Evolutionary conservation across 108 stramenopile species (phyloP), one percentile per base, ranked within the genome.

Genomic region (Hondaea fermentalgiana): DNA sequence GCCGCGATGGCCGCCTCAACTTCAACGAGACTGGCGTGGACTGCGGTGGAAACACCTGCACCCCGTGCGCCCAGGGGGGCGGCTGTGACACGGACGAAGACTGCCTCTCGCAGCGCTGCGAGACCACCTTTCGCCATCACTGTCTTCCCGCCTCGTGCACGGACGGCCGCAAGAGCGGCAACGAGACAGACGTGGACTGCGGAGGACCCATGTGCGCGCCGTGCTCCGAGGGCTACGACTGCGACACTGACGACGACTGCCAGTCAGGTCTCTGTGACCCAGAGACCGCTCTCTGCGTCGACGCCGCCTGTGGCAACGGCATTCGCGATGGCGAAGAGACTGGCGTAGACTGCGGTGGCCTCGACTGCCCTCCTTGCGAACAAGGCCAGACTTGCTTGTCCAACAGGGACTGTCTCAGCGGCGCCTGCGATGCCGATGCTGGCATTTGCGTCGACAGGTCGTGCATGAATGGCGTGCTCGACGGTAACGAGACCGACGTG

Each of bases 291-390:
- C 8, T 83, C 28, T 83, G 76, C 76, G 76, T 83, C 28, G 49
- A 53, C 76, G 51, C 51, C 51, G 12, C 76, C 17, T 89, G 88
- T 53, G 58, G n/a, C 55, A 89, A 89, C 55, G 88, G 88, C 51
- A 43, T 89, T 42, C 88, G 88, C 88, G 88, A 89, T 45, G 88
- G 88, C 71, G 21, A 45, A 5, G 88, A 89, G 72, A 89, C 88
- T 42, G 88, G 58, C 72, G 28, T 60, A 16, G 71, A 89, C 57
- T 89, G 88, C 88, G 88, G 88, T 12, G 88, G 88, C 55, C 17
- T 47, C 28, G 72, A 89, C 35, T 89, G 88, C 55, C 72, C 53
- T 16, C 59, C 45, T 16, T 89, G 88, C 51, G 72, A 53, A 5
- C 51, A 58, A 16, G 60, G 60, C 0, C 29, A 89, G 72, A 4